phyloP scores from a whole-genome alignment of 2,329 filamentous ascomycete species.

The Diaporthe aspalathi region DNA sequence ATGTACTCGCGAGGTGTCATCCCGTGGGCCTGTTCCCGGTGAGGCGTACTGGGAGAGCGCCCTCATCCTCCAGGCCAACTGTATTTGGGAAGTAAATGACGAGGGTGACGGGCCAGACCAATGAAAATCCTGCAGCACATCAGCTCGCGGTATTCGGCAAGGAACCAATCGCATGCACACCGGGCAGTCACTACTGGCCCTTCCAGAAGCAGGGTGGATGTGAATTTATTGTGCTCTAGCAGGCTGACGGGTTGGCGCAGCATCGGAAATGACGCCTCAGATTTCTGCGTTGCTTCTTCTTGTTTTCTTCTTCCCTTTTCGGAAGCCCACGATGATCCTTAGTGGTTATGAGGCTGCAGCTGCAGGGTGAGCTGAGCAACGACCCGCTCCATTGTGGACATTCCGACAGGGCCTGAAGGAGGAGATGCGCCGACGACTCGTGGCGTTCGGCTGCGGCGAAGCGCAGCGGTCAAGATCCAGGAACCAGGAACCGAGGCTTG shows the following conservation, averaged over 20 bases:
- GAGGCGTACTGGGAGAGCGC: background rate
- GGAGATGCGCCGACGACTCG: constrained; percentile 5
- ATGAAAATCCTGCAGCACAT: background rate
- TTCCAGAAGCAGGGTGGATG: background rate
- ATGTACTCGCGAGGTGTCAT: constrained; percentile 3
- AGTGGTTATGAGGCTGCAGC: constrained; percentile 8
- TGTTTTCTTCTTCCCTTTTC: background rate
- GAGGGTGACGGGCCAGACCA: background rate
- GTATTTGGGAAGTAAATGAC: constrained; percentile 14
- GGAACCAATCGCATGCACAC: background rate
- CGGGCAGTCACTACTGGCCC: background rate
- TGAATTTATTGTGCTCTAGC: background rate
- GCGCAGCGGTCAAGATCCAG: background rate
- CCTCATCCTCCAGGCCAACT: background rate
- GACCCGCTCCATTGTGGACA: background rate
- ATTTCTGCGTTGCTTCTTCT: background rate
- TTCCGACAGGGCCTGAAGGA: background rate
- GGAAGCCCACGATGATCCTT: background rate
- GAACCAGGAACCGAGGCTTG: constrained; percentile 19
- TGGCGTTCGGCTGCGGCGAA: constrained; percentile 22
- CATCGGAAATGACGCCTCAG: background rate
- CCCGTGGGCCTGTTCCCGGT: background rate
- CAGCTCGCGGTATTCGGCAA: background rate
- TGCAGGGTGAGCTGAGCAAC: background rate
- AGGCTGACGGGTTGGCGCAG: background rate